A percentile compares a stretch with the other conserved stretches of the same genome.
Evolutionary conservation across 768 basidiomycete species (phyloP).

Genomic region (Chalciporus chontae): DNA sequence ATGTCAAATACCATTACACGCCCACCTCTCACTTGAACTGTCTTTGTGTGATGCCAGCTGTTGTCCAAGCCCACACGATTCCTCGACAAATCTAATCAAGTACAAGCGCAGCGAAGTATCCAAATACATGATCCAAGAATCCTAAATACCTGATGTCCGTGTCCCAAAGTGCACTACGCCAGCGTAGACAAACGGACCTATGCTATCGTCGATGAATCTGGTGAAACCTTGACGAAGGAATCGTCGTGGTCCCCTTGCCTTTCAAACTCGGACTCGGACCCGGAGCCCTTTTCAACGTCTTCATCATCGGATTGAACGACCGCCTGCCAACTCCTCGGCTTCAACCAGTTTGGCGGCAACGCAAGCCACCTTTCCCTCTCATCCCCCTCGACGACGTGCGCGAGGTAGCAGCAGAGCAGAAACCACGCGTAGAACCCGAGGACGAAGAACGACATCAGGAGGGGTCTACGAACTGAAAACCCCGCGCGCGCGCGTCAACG

Average conservation of each 20-base stretch:
- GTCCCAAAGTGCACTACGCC: too few relatives aligned
- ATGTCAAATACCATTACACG: slow-evolving; percentile 15
- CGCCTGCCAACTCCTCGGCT: neutral
- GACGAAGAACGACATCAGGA: neutral
- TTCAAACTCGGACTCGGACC: neutral
- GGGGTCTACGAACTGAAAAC: neutral
- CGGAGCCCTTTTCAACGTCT: neutral
- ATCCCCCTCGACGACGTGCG: neutral
- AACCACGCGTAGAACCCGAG: neutral
- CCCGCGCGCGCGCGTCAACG: too few relatives aligned
- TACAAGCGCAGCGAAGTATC: too few relatives aligned
- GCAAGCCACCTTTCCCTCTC: neutral
- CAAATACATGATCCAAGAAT: neutral
- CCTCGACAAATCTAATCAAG: neutral
- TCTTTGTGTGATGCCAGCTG: neutral
- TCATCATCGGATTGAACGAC: too few relatives aligned
- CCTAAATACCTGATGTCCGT: neutral
- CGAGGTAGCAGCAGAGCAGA: neutral
- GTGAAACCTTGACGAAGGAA: neutral
- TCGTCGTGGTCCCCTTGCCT: too few relatives aligned
- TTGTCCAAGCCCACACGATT: neutral
- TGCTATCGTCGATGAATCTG: neutral
- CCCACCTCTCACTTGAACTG: slow-evolving; percentile 14
- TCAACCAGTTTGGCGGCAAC: neutral
- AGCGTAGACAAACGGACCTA: neutral